phyloP scores from a whole-genome alignment of 805 yeast genomes.

The Lachancea lanzarotensis region DNA sequence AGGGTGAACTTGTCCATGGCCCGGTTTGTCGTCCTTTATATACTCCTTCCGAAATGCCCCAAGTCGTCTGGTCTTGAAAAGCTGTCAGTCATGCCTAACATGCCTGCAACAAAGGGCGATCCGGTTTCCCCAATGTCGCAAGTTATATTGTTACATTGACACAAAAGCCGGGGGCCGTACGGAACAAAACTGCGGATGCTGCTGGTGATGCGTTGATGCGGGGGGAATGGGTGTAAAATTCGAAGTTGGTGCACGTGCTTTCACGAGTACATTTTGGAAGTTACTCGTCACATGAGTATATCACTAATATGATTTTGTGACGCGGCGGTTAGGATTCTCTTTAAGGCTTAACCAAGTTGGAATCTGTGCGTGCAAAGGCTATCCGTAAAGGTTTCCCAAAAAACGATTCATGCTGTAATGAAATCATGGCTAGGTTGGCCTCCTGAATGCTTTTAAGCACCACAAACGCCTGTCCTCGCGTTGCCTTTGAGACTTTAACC shows the following conservation, averaged over 20 bases:
- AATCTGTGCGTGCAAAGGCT: conserved; percentile 35
- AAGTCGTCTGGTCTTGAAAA: too few relatives aligned
- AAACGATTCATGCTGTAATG: conserved; percentile 41
- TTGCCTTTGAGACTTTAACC: conserved; percentile 39
- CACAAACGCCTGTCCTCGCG: conserved; percentile 66
- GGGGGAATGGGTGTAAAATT: too few relatives aligned
- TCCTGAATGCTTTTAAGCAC: conserved; percentile 42
- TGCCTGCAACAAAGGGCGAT: not conserved
- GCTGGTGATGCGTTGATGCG: too few relatives aligned
- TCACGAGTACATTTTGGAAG: too few relatives aligned
- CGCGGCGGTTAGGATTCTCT: too few relatives aligned
- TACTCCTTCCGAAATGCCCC: not conserved
- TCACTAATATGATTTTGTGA: not conserved
- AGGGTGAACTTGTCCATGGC: too few relatives aligned
- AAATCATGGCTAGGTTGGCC: conserved; percentile 45
- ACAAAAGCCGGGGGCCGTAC: not conserved
- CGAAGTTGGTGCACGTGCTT: too few relatives aligned
- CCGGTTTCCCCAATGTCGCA: not conserved
- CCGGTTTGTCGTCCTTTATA: too few relatives aligned
- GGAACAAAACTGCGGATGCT: too few relatives aligned
- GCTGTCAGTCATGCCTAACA: too few relatives aligned
- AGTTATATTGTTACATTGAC: not conserved
- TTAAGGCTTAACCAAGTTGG: conserved; percentile 2
- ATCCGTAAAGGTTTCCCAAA: conserved; percentile 48
- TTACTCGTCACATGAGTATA: too few relatives aligned